Evolutionary conservation across 805 yeast genomes (phyloP), one percentile per base, ranked within the genome.

Genomic region (Monosporozyma aerobia): DNA sequence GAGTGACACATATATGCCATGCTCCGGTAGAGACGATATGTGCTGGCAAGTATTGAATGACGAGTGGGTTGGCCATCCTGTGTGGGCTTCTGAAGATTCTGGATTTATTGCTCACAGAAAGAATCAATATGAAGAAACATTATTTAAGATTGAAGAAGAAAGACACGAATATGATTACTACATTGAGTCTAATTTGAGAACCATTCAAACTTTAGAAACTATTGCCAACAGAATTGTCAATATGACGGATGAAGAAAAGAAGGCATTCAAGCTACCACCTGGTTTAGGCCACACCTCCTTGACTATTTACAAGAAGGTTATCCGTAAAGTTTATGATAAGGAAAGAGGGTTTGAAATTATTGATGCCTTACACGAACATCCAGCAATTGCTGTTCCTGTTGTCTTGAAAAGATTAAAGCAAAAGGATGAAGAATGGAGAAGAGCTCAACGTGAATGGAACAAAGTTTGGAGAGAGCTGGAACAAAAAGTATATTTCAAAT

Each of bases 71-170:
- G 97, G 97, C 6, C 98, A 94, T 70, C 99, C 99, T 23, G 95
- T 96, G n/a, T 94, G 99, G 99, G 99, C 98, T 3, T 92, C 98
- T 0, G 99, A 94, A 69, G 99, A 94, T 69, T 87, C 97, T 11
- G 99, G 99, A 0, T 94, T 92, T 63, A 90, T 94, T 66, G 97
- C 99, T n/a, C 99, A 94, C 69, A 81, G 98, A 58, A 94, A 94
- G 70, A 94, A 94, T 67, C 99, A 94, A 72, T 94, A 92, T 67
- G 99, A 94, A 70, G 99, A 94, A 68, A 87, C 94, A 49, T 72
- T 94, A 51, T 90, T 90, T 73, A 85, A 95, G 67, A 88, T 90
- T 54, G 99, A 94, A 70, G 99, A 94, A 68, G 99, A 94, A 71
- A 82, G 99, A 66, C 96, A 90, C 60, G 99, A 94, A 69, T 94